phyloP scores from a whole-genome alignment of 23 red algal genomes.

The Porphyridium purpureum region DNA sequence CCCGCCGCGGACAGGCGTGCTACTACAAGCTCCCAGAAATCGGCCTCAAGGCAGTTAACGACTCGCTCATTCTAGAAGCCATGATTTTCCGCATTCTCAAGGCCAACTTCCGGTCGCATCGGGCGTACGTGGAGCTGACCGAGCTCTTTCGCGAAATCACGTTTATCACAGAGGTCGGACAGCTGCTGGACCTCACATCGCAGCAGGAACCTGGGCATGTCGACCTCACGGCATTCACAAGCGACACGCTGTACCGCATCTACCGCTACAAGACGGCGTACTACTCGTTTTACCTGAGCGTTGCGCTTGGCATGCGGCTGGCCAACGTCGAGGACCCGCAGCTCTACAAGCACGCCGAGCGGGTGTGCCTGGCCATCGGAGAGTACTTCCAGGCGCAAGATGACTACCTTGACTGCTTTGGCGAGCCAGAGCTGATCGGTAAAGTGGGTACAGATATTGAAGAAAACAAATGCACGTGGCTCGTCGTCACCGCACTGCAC shows the following conservation, averaged over 20 bases:
- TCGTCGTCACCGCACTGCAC: constrained; percentile 51
- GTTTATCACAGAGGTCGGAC: constrained; percentile 82
- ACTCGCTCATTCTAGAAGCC: constrained; percentile 64
- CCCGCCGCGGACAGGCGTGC: constrained; percentile 72
- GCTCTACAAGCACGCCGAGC: constrained; percentile 31
- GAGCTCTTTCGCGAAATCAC: constrained; percentile 70
- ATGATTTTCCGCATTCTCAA: constrained; percentile 68
- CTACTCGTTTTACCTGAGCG: constrained; percentile 91
- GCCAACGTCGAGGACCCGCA: constrained; percentile 21
- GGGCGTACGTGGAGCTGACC: constrained; percentile 24
- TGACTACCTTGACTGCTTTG: constrained; percentile 93
- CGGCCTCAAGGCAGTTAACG: constrained; percentile 89
- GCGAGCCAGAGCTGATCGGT: constrained; percentile 76
- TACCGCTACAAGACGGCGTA: constrained; percentile 91
- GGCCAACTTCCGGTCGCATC: constrained; percentile 18
- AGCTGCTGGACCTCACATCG: constrained; percentile 77
- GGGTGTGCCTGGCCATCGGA: constrained; percentile 65
- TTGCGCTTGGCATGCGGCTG: constrained; percentile 89
- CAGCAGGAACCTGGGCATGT: constrained; percentile 27
- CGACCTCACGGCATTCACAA: constrained; percentile 38
- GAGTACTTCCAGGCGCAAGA: constrained; percentile 93
- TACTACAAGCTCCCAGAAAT: constrained; percentile 70
- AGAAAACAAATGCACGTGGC: constrained; percentile 90
- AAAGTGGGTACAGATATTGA: constrained; percentile 99
- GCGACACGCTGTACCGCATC: constrained; percentile 60